A percentile compares a stretch with the other conserved stretches of the same genome.
Conservation (phyloP, 2,329 filamentous ascomycete genomes). For the Botrytis pseudocinerea region DNA sequence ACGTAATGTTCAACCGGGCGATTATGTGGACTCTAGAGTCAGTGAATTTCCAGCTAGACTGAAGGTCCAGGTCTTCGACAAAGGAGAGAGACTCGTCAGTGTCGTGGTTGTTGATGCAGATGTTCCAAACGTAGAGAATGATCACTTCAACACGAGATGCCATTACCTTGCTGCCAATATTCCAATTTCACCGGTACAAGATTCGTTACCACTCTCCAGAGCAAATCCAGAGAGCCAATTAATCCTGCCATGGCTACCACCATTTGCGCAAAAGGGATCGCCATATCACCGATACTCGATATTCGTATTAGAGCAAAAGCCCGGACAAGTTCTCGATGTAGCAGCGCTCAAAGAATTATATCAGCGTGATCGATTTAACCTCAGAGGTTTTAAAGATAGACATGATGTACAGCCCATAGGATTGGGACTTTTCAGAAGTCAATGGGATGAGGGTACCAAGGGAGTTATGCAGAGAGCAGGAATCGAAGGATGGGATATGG, state of each 20-base stretch:
- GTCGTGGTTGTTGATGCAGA: constrained; percentile 88
- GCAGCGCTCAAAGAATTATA: constrained; percentile 56
- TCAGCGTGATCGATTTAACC: constrained; percentile 66
- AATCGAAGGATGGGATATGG: constrained; percentile 74
- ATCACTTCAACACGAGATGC: constrained; percentile 77
- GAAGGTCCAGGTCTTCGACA: constrained; percentile 81
- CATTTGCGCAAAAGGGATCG: constrained; percentile 84
- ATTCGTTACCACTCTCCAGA: constrained; percentile 64
- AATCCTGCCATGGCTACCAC: constrained; percentile 77
- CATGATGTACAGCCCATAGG: constrained; percentile 72
- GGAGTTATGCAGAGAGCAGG: constrained; percentile 80
- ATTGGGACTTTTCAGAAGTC: constrained; percentile 81
- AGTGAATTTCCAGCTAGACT: constrained; percentile 75
- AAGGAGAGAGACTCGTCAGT: constrained; percentile 77
- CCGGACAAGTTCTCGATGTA: constrained; percentile 59
- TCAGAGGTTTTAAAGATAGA: constrained; percentile 73
- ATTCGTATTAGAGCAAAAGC: constrained; percentile 78
- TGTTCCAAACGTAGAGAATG: constrained; percentile 74
- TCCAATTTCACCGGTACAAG: constrained; percentile 59
- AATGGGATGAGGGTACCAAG: constrained; percentile 88
- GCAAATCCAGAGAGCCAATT: constrained; percentile 62
- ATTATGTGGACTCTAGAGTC: constrained; percentile 71
- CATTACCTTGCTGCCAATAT: constrained; percentile 84
- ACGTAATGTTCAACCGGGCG: constrained; percentile 70
- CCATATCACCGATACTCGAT: constrained; percentile 88